phyloP scores from a whole-genome alignment of 139 green algal genomes.

The Chlorella sp. region DNA sequence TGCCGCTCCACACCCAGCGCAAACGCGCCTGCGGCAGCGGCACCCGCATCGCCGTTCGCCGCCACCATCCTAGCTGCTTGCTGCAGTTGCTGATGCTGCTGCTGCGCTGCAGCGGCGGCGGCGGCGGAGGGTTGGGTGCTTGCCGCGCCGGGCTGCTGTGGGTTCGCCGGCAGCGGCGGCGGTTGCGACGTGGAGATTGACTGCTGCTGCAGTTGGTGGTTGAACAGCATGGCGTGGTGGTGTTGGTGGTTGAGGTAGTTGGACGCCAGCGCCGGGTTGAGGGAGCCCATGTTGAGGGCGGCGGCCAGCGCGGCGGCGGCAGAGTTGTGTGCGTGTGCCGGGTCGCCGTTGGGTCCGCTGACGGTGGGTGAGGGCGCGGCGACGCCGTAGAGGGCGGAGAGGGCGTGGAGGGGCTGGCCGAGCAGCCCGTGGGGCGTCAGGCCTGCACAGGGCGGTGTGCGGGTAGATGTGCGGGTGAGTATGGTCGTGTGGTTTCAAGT shows the following conservation, averaged over 20 bases:
- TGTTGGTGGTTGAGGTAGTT: background rate
- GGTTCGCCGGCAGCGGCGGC: background rate
- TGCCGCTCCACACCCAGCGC: too few relatives aligned
- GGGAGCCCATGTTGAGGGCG: background rate
- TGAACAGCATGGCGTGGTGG: background rate
- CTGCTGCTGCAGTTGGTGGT: background rate
- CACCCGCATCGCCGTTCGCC: background rate
- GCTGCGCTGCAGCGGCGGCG: background rate
- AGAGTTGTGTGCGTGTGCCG: background rate
- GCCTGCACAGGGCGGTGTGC: too few relatives aligned
- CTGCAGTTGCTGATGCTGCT: background rate
- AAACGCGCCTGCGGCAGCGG: too few relatives aligned
- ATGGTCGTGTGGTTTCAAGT: too few relatives aligned
- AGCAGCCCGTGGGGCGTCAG: constrained; percentile 1
- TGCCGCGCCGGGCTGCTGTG: too few relatives aligned
- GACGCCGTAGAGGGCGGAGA: too few relatives aligned
- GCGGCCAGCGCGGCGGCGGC: too few relatives aligned
- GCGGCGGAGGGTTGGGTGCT: too few relatives aligned
- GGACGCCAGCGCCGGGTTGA: background rate
- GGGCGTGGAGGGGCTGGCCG: background rate
- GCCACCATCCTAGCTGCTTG: background rate
- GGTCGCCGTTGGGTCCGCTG: background rate
- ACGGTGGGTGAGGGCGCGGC: background rate
- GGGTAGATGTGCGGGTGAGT: too few relatives aligned
- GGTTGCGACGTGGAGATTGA: background rate